These are phyloP conservation scores for Aureobasidium zeae DNA, from an alignment of 2,329 filamentous ascomycete genomes.

Conservation along the genomic window DNA sequence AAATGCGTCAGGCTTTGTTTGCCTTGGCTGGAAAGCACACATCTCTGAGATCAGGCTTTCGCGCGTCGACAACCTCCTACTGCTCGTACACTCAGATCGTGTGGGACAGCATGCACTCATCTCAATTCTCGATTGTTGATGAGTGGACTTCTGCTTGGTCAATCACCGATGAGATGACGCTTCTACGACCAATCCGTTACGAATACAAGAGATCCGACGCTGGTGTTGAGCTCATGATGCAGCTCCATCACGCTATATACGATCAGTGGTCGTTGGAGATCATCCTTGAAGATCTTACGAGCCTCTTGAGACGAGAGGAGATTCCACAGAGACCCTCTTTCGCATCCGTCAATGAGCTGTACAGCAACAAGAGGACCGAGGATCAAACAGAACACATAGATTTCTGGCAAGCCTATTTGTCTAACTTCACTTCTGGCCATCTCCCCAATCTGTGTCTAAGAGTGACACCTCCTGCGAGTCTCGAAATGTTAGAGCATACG, in stretches of 20 bases:
- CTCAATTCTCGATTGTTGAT: constrained; percentile 24
- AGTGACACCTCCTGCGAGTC: constrained; percentile 13
- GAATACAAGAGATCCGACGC: constrained; percentile 38
- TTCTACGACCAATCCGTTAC: constrained; percentile 54
- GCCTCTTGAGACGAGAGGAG: constrained; percentile 35
- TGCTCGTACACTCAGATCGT: constrained; percentile 53
- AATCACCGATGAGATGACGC: constrained; percentile 24
- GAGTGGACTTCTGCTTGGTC: constrained; percentile 19
- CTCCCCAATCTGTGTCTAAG: constrained; percentile 51
- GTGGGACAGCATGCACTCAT: constrained; percentile 43
- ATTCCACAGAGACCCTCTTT: constrained; percentile 48
- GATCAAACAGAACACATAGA: constrained; percentile 36
- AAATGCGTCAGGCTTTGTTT: constrained; percentile 37
- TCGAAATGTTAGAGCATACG: not conserved
- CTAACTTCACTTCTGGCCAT: constrained; percentile 43
- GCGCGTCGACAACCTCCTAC: constrained; percentile 36
- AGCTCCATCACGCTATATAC: constrained; percentile 76
- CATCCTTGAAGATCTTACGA: constrained; percentile 57
- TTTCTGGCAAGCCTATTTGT: constrained; percentile 64
- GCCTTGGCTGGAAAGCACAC: constrained; percentile 48
- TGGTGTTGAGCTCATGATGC: constrained; percentile 36
- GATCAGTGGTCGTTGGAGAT: constrained; percentile 85
- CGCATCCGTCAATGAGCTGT: constrained; percentile 37
- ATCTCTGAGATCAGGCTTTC: constrained; percentile 66
- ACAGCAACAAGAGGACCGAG: constrained; percentile 19